These are phyloP conservation scores for Polytrichum commune DNA, from an alignment of 225 moss, liverwort and hornwort species.

Conservation along the genomic window DNA sequence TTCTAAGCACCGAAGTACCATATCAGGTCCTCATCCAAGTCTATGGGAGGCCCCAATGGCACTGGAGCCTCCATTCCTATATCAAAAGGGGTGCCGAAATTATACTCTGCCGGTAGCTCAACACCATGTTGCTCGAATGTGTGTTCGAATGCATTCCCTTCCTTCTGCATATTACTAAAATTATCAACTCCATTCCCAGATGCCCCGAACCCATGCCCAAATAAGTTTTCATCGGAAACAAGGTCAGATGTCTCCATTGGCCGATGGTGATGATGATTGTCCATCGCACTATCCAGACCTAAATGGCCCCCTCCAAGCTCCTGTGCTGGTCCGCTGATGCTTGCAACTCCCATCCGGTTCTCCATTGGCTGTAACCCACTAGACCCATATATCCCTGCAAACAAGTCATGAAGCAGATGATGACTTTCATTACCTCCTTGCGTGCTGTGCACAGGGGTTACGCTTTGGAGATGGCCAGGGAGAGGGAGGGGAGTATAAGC, in stretches of 20 bases:
- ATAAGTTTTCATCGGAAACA: constrained; percentile 50
- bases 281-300: constrained; percentile 27
- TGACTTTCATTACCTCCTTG: constrained; percentile 38
- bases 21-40: constrained; percentile 63
- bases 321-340: constrained; percentile 31
- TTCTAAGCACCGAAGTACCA: constrained; percentile 72
- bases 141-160: constrained; percentile 46
- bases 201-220: constrained; percentile 46
- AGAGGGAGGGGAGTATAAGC: constrained; percentile 36
- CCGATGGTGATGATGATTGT: constrained; percentile 33
- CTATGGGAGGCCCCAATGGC: constrained; percentile 55
- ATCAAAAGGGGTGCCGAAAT: constrained; percentile 56
- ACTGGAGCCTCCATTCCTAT: constrained; percentile 59
- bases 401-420: constrained; percentile 60
- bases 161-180: constrained; percentile 42
- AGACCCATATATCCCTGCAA: constrained; percentile 55
- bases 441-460: constrained; percentile 40
- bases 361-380: constrained; percentile 45
- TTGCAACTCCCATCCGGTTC: constrained; percentile 32
- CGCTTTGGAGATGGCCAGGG: constrained; percentile 37
- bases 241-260: constrained; percentile 47
- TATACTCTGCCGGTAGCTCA: constrained; percentile 50
- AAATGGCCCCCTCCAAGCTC: constrained; percentile 33
- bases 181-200: constrained; percentile 38
- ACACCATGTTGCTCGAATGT: constrained; percentile 40